Evolutionary conservation across 345 rosid species (phyloP).

Genomic region (Pelargonium nanum): DNA sequence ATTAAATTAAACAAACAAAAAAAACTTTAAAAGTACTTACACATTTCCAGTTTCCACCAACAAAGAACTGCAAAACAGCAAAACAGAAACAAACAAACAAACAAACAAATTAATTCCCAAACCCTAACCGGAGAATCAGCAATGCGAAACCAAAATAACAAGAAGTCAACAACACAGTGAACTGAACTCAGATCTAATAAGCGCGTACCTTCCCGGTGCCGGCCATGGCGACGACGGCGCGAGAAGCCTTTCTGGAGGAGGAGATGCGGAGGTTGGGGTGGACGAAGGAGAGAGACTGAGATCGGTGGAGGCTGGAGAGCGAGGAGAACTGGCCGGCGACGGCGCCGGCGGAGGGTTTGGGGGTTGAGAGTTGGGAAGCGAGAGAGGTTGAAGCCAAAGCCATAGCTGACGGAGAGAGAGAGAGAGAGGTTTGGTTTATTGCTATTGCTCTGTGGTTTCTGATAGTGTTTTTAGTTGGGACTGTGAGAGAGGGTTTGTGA

Average conservation of each 20-base stretch:
- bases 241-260: slow-evolving; percentile 41
- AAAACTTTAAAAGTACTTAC: slow-evolving; percentile 37
- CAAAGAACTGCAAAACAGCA: slow-evolving; percentile 70
- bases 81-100: neutral
- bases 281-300: slow-evolving; percentile 24
- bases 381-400: slow-evolving; percentile 45
- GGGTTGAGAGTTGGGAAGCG: slow-evolving; percentile 6
- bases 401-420: slow-evolving; percentile 18
- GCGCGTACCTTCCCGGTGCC: slow-evolving; percentile 70
- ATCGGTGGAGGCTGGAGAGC: slow-evolving; percentile 15
- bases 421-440: neutral
- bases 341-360: slow-evolving; percentile 25
- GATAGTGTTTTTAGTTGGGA: too few relatives aligned
- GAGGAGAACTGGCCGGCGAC: too few relatives aligned
- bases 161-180: neutral
- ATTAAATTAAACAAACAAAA: neutral
- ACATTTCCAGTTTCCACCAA: slow-evolving; percentile 99
- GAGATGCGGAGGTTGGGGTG: slow-evolving; percentile 35
- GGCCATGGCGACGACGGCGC: slow-evolving; percentile 73
- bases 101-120: too few relatives aligned
- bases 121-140: too few relatives aligned
- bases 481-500: too few relatives aligned
- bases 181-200: neutral
- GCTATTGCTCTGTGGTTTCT: neutral
- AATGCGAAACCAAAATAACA: neutral